Conservation (phyloP, 2,329 filamentous ascomycete genomes). For the Xylariaceae sp. region DNA sequence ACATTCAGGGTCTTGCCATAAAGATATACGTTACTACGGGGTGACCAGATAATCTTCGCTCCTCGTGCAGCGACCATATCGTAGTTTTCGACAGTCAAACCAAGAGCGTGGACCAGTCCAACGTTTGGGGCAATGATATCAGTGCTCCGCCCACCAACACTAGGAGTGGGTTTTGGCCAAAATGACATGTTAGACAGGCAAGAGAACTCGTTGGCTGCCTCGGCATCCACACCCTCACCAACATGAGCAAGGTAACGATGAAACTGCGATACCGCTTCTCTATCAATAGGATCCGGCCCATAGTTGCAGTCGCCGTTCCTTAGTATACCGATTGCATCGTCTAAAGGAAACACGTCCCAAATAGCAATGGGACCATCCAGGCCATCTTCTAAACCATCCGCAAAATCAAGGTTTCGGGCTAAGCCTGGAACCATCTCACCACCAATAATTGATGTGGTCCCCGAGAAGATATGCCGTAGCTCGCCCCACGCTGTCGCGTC, state of each 20-base stretch:
- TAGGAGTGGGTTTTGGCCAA: conserved; percentile 27
- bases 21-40: conserved; percentile 38
- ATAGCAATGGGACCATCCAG: conserved; percentile 21
- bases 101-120: conserved; percentile 38
- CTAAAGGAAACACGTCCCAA: conserved; percentile 38
- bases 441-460: conserved; percentile 39
- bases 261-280: conserved; percentile 18
- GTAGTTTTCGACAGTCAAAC: conserved; percentile 31
- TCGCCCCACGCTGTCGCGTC: conserved; percentile 37
- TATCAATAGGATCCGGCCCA: conserved; percentile 27
- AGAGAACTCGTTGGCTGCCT: conserved; percentile 39
- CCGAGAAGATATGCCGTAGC: conserved; percentile 41
- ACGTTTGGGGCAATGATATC: conserved; percentile 38
- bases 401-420: conserved; percentile 38
- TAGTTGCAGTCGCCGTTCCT: conserved; percentile 39
- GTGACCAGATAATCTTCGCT: conserved; percentile 39
- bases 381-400: conserved; percentile 32
- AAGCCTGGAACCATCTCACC: conserved; percentile 37
- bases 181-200: conserved; percentile 36
- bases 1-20: conserved; percentile 40
- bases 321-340: conserved; percentile 32
- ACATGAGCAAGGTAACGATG: conserved; percentile 38
- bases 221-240: conserved; percentile 37
- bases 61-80: conserved; percentile 37
- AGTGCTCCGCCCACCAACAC: conserved; percentile 32